Base-by-base conservation (phyloP, 2,329 filamentous ascomycete species). In the Tolypocladium endophyticum region DNA sequence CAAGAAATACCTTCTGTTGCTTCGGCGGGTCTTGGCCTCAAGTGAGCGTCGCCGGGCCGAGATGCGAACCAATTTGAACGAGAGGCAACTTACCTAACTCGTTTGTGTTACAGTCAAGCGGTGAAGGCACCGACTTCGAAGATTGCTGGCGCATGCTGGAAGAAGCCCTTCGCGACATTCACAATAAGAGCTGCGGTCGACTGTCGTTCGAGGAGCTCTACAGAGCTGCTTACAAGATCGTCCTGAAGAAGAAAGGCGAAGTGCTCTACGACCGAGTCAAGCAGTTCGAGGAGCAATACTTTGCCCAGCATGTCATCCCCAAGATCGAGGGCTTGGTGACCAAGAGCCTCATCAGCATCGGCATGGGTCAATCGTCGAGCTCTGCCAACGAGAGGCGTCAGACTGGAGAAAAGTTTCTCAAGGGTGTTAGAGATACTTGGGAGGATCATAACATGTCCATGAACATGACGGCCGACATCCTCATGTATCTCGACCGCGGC, bases 141-240 rank as follows among this genome's bases (percentile, higher is more conserved):
- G 79, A 83, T 3, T 89, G 87, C 66, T 99, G 94, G 94, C 79
- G 80, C 18, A 84, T 86, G 53, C 83, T 99, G 9, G 81, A 86
- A 54, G 82, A 86, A 55, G 92, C 93, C 4, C 83, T 99, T 58
- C 81, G 79, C 60, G 90, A 96, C 70, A 97, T 99, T 57, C 92
- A 97, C 76, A 89, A 86, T 60, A 92, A 95, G 72, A 94, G 96
- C 71, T 92, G 92, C 61, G 95, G 92, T 12, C 81, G 83, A 20
- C 83, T 99, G 2, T 96, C 92, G 1, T 99, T 97, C 76, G 94
- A 99, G 73, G 89, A 96, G 69, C 83, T 99, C 0, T 99, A 99
- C 75, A 88, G 94, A 60, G 89, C 89, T 59, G 90, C 91, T 6
- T 99, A 99, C 76, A 93, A 94, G 72, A 90, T 97, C 25, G 93